Percentiles rank a stretch among this genome's conserved stretches.
These are phyloP conservation scores for Magnaporthiopsis poae DNA, from an alignment of 2,329 filamentous ascomycete species.

Conservation along the genomic window DNA sequence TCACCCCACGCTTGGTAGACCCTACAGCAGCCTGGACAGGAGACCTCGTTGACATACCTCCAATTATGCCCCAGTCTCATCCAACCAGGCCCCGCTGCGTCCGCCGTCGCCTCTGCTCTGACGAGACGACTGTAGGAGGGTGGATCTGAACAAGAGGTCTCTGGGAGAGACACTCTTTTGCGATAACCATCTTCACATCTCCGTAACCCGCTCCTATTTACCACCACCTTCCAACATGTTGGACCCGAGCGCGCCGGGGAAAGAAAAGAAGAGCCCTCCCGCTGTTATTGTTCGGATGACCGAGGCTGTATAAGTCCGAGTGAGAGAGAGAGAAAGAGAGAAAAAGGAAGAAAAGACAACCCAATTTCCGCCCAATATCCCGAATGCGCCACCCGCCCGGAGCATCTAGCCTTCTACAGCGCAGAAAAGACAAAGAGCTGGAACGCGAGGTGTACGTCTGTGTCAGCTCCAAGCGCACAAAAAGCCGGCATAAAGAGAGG, in stretches of 20 bases:
- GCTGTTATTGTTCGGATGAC: background rate
- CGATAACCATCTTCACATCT: background rate
- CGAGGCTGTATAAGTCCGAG: background rate
- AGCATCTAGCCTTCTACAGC: conserved; percentile 12
- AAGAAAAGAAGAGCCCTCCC: background rate
- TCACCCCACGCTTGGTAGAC: background rate
- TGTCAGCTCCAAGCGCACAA: background rate
- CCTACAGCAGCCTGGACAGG: background rate
- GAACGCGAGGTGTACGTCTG: background rate
- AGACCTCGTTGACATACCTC: background rate
- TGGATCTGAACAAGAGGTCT: background rate
- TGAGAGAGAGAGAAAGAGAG: background rate
- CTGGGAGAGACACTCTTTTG: background rate
- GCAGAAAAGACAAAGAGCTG: conserved; percentile 25
- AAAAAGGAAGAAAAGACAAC: background rate
- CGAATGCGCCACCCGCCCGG: conserved; percentile 1
- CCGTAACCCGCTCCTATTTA: background rate
- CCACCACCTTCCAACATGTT: background rate
- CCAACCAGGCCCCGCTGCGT: background rate
- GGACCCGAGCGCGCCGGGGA: background rate
- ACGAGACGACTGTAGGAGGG: background rate
- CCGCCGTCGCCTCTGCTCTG: background rate
- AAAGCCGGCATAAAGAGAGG: background rate
- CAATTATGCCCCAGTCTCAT: background rate
- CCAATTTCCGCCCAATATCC: background rate